Evolutionary conservation across 2,329 filamentous ascomycete genomes (phyloP), one percentile per base, ranked within the genome.

Genomic region (Tolypocladium capitatum): DNA sequence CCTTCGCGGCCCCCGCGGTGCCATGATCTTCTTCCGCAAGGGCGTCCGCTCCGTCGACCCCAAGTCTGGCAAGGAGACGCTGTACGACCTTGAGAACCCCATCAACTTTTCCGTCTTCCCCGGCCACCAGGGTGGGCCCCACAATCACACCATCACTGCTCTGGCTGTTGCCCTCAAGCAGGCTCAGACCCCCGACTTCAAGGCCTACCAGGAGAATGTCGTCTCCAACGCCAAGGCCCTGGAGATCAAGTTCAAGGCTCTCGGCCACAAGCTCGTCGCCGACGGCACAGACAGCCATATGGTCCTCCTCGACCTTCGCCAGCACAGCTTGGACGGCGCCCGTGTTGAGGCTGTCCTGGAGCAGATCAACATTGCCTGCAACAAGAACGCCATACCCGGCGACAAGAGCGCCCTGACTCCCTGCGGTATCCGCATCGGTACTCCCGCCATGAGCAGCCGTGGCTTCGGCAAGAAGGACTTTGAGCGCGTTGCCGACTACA

Each of bases 21-120:
- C 92, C 65, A 98, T 98, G 92, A 98, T 98, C 73, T 98, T 98
- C 81, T 98, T 90, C 83, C 87, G 92, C 70, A 96, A 94, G 76
- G 92, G 92, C 54, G 83, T 96, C 52, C 86, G 91, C 62, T 88
- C 84, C 61, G 84, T 84, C 47, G 87, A 97, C 64, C 74, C 85
- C 69, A 96, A 96, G 79, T 83, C 85, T 52, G 89, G 89, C 61
- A 91, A 95, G 72, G 80, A 91, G 74, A 84, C 77, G 46, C 74
- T 90, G 60, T 98, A 96, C 67, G 89, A 98, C 62, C 80, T 98
- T 32, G 92, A 98, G 75, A 80, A 83, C 58, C 86, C 89, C 48
- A 98, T 98, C 76, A 98, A 98, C 75, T 90, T 94, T 69, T 97
- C 92, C 49, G 92, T 98, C 66, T 98, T 98, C 81, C 92, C 92